phyloP scores from a whole-genome alignment of 2,329 filamentous ascomycete genomes.

The Botrytis pseudocinerea region DNA sequence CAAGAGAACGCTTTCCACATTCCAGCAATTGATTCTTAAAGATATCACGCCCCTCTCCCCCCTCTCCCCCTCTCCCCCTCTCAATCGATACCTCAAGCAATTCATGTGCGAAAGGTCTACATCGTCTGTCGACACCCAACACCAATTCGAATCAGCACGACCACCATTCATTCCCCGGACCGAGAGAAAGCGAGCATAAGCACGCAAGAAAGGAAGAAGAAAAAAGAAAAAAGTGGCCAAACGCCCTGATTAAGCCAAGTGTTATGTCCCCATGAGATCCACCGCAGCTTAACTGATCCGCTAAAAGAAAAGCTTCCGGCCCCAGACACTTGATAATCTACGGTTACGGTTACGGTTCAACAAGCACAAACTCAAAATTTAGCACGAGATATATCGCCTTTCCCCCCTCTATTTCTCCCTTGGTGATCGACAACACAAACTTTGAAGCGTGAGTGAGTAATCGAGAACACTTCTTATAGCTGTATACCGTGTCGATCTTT shows the following conservation, averaged over 20 bases:
- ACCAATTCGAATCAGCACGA: background rate
- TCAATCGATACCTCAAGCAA: background rate
- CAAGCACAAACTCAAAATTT: conserved; percentile 3
- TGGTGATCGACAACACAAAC: background rate
- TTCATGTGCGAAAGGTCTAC: background rate
- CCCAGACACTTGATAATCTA: conserved; percentile 5
- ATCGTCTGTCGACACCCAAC: background rate
- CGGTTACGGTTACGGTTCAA: background rate
- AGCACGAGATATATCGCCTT: background rate
- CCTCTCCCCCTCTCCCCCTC: background rate
- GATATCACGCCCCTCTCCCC: background rate
- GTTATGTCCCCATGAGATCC: background rate
- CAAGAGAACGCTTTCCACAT: background rate
- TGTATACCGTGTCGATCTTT: background rate
- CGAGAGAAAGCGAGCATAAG: conserved; percentile 5
- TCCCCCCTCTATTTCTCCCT: background rate
- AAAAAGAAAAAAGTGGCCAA: background rate
- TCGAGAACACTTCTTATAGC: background rate
- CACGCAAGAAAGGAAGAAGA: background rate
- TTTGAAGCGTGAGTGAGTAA: conserved; percentile 14
- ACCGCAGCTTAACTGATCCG: conserved; percentile 11
- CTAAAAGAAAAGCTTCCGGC: conserved; percentile 19
- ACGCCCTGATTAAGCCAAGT: background rate
- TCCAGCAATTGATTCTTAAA: background rate
- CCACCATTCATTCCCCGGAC: background rate